Base-by-base conservation (phyloP, 306 rosid genomes). In the Vigna nakashimae region DNA sequence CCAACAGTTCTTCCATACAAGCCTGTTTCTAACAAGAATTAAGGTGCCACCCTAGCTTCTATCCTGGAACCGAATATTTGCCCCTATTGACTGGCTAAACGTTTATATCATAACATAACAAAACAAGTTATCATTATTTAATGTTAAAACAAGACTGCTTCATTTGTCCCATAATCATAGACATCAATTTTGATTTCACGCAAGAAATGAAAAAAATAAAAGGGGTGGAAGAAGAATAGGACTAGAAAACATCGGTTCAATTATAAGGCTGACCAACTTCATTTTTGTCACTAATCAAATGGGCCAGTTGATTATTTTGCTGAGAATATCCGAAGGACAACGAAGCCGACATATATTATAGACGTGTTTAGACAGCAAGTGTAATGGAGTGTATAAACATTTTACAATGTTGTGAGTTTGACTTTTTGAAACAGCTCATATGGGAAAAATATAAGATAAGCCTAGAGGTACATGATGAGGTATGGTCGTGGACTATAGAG, bases 401-500 rank as follows among this genome's bases (percentile, higher is more conserved):
- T 42, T 28, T 81, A 75, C 57, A 74, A 71, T 10, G 51, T 77
- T 71, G 71, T 28, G 72, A 60, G 82, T 90, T 90, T 92, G 96
- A 90, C 97, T 92, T 87, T 59, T 43, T 60, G 60, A 32, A 83
- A 87, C 97, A 88, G 91, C 90, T 90, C 91, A 90, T 87, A 77
- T 74, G 82, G 75, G 86, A 64, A 58, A 60, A 58, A 60, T 57
- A 77, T 69, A 82, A 84, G 90, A 87, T 84, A 89, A 90, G 87
- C 56, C 46, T 74, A 53, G 38, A 82, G 71, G 60, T n/a, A 40
- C 89, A 80, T 88, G 82, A 91, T 85, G 89, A 84, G 90, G 87
- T 48, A 46, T 78, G 53, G 71, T 66, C 71, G 71, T 66, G 76
- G 76, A 78, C 73, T 64, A 78, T 87, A 85, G 85, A 85, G 88